Percentiles rank a stretch among this genome's conserved stretches.
phyloP scores from a whole-genome alignment of 1,284 basidiomycete genomes.

The Papiliotrema nemorosa region DNA sequence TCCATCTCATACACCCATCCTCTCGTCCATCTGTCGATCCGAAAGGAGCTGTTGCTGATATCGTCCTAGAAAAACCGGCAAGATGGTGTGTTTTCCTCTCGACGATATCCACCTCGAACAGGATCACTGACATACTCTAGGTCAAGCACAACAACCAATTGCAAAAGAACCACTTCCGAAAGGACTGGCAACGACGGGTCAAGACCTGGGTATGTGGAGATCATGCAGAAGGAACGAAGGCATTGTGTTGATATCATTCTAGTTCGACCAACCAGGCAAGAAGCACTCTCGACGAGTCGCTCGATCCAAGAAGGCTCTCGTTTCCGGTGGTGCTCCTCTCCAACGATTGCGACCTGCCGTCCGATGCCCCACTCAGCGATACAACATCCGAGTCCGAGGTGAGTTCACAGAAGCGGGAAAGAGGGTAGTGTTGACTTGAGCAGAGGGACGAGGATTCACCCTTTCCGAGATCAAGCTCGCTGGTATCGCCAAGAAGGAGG shows the following conservation, averaged over 20 bases:
- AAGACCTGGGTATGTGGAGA: slow-evolving; percentile 38
- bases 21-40: neutral
- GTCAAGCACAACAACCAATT: slow-evolving; percentile 44
- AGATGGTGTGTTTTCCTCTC: slow-evolving; percentile 9
- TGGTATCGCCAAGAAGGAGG: slow-evolving; percentile 91
- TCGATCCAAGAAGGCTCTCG: slow-evolving; percentile 85
- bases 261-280: slow-evolving; percentile 99
- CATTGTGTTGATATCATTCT: slow-evolving; percentile 49
- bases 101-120: neutral
- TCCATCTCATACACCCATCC: neutral
- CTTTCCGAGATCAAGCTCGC: slow-evolving; percentile 93
- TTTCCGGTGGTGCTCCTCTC: slow-evolving; percentile 88
- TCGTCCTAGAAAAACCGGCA: slow-evolving; percentile 1
- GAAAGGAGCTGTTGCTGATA: neutral
- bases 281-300: slow-evolving; percentile 95
- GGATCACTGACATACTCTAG: slow-evolving; percentile 9
- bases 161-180: slow-evolving; percentile 57
- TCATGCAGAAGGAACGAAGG: slow-evolving; percentile 8
- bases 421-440: neutral
- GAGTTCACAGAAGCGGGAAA: slow-evolving; percentile 10
- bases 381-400: slow-evolving; percentile 93
- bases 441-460: slow-evolving; percentile 94
- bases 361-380: slow-evolving; percentile 92
- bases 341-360: slow-evolving; percentile 94
- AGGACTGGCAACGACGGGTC: slow-evolving; percentile 72